Evolutionary conservation across 257 asterid genomes (phyloP), one percentile per base, ranked within the genome.

Genomic region (Forsythia viridissima): DNA sequence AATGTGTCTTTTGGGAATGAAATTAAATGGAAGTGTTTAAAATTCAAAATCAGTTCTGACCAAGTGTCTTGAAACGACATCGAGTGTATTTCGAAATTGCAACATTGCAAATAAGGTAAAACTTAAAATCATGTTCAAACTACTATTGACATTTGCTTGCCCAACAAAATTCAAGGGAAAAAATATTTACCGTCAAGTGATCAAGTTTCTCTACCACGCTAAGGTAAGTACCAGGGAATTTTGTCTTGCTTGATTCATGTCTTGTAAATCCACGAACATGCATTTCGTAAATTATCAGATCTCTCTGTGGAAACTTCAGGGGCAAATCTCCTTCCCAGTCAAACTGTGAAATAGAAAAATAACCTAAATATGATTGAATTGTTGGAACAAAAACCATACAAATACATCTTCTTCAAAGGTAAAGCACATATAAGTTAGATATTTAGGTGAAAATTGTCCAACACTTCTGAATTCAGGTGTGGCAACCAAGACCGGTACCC

Each of bases 301-400:
- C 87, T 72, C 86, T 86, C 77, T 93, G 98, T 11, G 97, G 92
- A 72, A 89, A 73, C 81, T 90, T 90, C 77, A 93, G 84, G 8
- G 98, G 97, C 76, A 90, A 83, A 84, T 96, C 99, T 79, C 98
- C 99, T 85, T 96, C 98, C 99, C 99, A 96, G 75, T 96, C 97
- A 89, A 96, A 96, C 99, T 96, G 70, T 63, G 86, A 77, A 75
- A 84, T 75, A 77, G 72, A 74, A 70, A 80, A 68, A 79, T 13
- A 73, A 73, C 44, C 44, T 43, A 72, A 69, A 79, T 13, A 43
- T 61, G 40, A 24, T 30, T 10, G 75, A 70, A 40, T 66, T 6
- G 67, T 46, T 79, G 55, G 73, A 66, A 63, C 34, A 41, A 76
- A 4, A 72, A 72, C 44, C 63, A 77, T 68, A 71, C n/a, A 21